Percentiles rank a stretch among this genome's conserved stretches.
These are phyloP conservation scores for Phytophthora foliorum DNA, from an alignment of 352 stramenopile genomes.

Conservation along the genomic window DNA sequence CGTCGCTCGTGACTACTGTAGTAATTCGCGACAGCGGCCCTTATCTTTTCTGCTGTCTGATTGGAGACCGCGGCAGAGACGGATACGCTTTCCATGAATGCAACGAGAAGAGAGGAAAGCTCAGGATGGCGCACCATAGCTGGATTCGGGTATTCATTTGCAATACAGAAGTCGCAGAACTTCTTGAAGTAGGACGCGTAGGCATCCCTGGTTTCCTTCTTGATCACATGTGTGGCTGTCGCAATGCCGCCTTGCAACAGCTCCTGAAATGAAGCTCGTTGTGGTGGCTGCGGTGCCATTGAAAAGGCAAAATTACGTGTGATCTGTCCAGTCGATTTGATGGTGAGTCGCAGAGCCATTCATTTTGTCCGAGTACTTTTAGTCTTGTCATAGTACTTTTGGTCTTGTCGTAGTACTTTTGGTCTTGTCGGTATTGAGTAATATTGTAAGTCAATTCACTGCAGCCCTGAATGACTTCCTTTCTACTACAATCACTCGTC, in stretches of 20 bases:
- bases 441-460: background rate
- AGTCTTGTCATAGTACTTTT: slow-evolving; percentile 8
- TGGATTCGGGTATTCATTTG: slow-evolving; percentile 20
- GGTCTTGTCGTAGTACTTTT: slow-evolving; percentile 11
- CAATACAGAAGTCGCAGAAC: slow-evolving; percentile 18
- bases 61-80: background rate
- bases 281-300: background rate
- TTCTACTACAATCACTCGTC: slow-evolving; percentile 1
- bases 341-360: background rate
- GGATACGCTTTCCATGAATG: slow-evolving; percentile 22
- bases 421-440: slow-evolving; percentile 7
- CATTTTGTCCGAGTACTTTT: slow-evolving; percentile 13
- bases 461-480: no score
- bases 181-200: slow-evolving; percentile 26
- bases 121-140: background rate
- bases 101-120: slow-evolving; percentile 10
- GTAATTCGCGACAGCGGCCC: slow-evolving; percentile 18
- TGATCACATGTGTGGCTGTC: slow-evolving; percentile 17
- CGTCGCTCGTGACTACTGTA: slow-evolving; percentile 4
- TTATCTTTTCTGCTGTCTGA: slow-evolving; percentile 15
- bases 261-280: slow-evolving; percentile 8
- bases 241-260: slow-evolving; percentile 10
- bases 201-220: slow-evolving; percentile 13
- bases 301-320: background rate
- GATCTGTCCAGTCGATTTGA: background rate